Conservation (phyloP, 1,139 yeast genomes). For the Yamadazyma pseudoaaseri region DNA sequence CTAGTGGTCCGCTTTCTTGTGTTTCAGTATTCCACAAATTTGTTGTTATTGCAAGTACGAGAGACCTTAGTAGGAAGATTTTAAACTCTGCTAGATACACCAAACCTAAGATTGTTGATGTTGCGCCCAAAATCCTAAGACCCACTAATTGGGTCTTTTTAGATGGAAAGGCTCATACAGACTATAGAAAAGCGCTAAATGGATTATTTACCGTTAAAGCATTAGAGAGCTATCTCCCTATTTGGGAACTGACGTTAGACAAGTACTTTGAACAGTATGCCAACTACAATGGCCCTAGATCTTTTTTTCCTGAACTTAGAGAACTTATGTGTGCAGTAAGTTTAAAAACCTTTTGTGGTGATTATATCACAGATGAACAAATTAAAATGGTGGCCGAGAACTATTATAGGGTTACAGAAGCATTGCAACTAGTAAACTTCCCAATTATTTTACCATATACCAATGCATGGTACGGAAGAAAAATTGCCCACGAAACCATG, state of each 20-base stretch:
- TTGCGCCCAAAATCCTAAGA: conserved; percentile 86
- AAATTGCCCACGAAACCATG: conserved; percentile 92
- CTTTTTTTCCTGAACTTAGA: conserved; percentile 90
- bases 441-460: conserved; percentile 95
- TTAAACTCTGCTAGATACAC: conserved; percentile 82
- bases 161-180: conserved; percentile 93
- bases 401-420: conserved; percentile 88
- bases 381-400: conserved; percentile 85
- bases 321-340: conserved; percentile 95
- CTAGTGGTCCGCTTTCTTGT: conserved; percentile 89
- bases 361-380: conserved; percentile 88
- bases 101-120: conserved; percentile 97
- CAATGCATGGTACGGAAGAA: conserved; percentile 96
- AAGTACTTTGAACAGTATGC: conserved; percentile 68
- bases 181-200: conserved; percentile 86
- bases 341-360: conserved; percentile 92
- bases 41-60: conserved; percentile 88
- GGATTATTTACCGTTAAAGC: conserved; percentile 87
- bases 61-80: conserved; percentile 89
- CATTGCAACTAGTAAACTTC: conserved; percentile 94
- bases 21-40: conserved; percentile 97
- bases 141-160: conserved; percentile 97
- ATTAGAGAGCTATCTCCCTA: conserved; percentile 77
- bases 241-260: conserved; percentile 81
- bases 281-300: conserved; percentile 57